Evolutionary conservation across 2,329 filamentous ascomycete species (phyloP), one percentile per base, ranked within the genome.

Genomic region (Epichloe scottii): DNA sequence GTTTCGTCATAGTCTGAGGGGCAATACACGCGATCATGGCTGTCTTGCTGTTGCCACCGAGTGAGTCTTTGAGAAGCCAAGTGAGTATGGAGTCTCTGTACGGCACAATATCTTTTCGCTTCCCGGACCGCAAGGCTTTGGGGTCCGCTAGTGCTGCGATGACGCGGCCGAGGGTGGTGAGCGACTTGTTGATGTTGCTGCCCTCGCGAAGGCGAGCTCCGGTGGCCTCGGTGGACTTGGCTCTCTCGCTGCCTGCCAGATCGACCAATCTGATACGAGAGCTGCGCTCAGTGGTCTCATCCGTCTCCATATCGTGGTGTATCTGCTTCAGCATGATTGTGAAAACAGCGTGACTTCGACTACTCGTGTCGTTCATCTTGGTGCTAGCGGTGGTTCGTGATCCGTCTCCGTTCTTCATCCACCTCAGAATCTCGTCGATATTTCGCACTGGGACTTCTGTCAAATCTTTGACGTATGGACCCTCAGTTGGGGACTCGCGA

Each of bases 301-400:
- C 93, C n/a, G 89, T 94, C 49, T 89, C 85, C 71, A 96, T 85
- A 60, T 96, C 91, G 69, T 97, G 91, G 63, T 96, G 90, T 57
- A 98, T 98, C 68, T 97, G 93, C 71, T 95, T 96, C 53, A 98
- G 77, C 71, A 95, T 93, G 60, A 98, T 93, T 30, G 93, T 98
- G 68, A 98, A 98, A 52, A 98, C 93, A 7, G 93, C 89, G 64
- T 98, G 93, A 56, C 89, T 95, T 66, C 93, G 87, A 56, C 89
- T 95, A 50, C 89, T 95, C 3, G 91, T 97, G 68, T 98, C 93
- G 69, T 98, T 98, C 93, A 98, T 98, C 72, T 96, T 97, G 53
- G 93, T 98, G 63, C 87, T 89, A 14, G 93, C 93, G 19, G 81
- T 85, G 0, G 93, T 97, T 46, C 93, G 84, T 52, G 87, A 95